Percentiles rank a stretch among this genome's conserved stretches.
These are phyloP conservation scores for Heliosperma pusillum DNA, from an alignment of 148 eudicot species.

Conservation along the genomic window DNA sequence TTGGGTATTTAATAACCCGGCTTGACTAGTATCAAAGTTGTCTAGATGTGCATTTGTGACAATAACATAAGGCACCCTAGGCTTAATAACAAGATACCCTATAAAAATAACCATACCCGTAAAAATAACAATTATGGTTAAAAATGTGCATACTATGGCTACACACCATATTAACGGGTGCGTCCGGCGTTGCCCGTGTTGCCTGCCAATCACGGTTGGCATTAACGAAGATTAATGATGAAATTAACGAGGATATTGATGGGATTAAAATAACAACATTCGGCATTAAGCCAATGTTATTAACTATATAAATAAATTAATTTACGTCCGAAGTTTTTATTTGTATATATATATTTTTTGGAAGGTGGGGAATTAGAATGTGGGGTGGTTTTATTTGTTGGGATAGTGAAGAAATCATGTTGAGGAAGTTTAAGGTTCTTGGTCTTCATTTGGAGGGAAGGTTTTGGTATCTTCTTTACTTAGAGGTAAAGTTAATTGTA, in stretches of 20 bases:
- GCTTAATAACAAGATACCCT: constrained; percentile 49
- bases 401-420: neutral
- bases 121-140: constrained; percentile 47
- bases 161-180: constrained; percentile 54
- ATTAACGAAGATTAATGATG: constrained; percentile 17
- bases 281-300: constrained; percentile 28
- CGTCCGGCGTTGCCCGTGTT: constrained; percentile 31
- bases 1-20: constrained; percentile 44
- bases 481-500: constrained; percentile 36
- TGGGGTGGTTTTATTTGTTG: constrained; percentile 14
- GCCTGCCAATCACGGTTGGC: constrained; percentile 19
- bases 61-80: constrained; percentile 52
- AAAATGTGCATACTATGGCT: constrained; percentile 57
- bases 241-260: neutral
- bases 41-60: constrained; percentile 53
- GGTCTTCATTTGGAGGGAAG: constrained; percentile 44
- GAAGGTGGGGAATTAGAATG: neutral
- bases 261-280: constrained; percentile 12
- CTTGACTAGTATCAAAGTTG: constrained; percentile 34
- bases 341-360: neutral
- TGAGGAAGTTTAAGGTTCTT: constrained; percentile 33
- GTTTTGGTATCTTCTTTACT: constrained; percentile 87
- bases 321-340: neutral
- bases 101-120: constrained; percentile 52
- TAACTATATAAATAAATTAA: neutral